Evolutionary conservation across 495 filamentous ascomycete genomes (phyloP), one percentile per base, ranked within the genome.

Genomic region (Cladorrhinum samala): DNA sequence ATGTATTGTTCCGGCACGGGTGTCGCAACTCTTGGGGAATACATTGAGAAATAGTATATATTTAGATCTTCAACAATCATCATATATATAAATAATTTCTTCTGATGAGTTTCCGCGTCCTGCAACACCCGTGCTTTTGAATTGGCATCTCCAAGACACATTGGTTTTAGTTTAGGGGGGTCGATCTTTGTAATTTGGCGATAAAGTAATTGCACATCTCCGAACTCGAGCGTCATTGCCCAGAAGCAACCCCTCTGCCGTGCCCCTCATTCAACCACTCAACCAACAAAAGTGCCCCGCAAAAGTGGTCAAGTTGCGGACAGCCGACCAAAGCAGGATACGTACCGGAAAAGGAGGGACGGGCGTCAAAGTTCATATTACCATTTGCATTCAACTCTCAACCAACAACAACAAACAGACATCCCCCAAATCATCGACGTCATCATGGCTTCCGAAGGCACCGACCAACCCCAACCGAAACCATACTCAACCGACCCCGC

Each of bases 401-500:
- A 33, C 52, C 24, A 33, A 40, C 52, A 14, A 9, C 39, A 53
- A 24, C 19, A 40, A 42, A 50, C n/a, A 30, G 44, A 24, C 24
- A n/a, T n/a, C n/a, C n/a, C n/a, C n/a, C n/a, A 60, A 25, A 17
- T 24, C 14, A 36, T 21, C 43, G n/a, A n/a, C n/a, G 2, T 14
- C 60, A 63, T 46, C 49, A 77, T 77, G 75, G 71, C 72, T 36
- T 78, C 81, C 52, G 73, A 69, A 57, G 72, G 57, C 55, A 74
- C 61, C 59, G 59, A 55, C 46, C 18, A 61, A 30, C 27, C 68
- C 25, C 9, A 52, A n/a, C 43, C 56, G 43, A 52, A 58, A 52
- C 62, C 81, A 40, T 87, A 84, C 72, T 84, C 84, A 52, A 77
- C 80, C 47, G 88, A 94, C 72, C 80, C 86, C 8, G 85, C 86